Base-by-base conservation (phyloP, 1,284 basidiomycete genomes). In the Austroboletus novae-zelandiae region DNA sequence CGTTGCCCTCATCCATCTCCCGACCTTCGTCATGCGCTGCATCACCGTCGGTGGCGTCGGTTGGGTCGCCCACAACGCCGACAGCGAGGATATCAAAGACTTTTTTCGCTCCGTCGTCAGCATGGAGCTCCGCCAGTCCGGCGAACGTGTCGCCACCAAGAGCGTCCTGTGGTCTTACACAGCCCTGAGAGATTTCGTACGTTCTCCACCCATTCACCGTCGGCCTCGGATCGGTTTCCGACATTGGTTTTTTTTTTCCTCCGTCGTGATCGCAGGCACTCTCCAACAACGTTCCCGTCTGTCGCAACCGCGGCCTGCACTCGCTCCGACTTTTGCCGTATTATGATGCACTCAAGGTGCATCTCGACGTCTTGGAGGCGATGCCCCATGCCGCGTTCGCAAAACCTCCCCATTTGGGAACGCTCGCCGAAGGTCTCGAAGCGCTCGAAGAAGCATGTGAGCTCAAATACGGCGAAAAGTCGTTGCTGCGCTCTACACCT, bases 81-180 rank as follows among this genome's bases (percentile, higher is more conserved):
- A 83, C 53, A 75, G 66, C 46, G 84, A 86, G 50, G 83, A 83
- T 49, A 74, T 86, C 62, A 86, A 84, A 57, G 83, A 86, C 57
- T 86, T 84, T 63, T 81, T 86, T 64, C 74, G 85, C 18, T 73
- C 79, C 2, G 76, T 75, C 43, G 78, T 87, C 53, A 75, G 77
- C 50, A 86, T 87, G 84, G 85, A 87, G 61, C 74, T 87, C 65
- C 74, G 84, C 23, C 81, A 87, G 63, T 83, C 83, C 0, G 84
- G 84, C 13, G 84, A 87, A 56, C 75, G 84, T 25, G 83, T 86
- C 18, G 85, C 85, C 14, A 86, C 85, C 10, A 87, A 86, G 73
- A 85, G 83, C 59, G 81, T 86, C 10, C 67, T 87, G 47, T 87
- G 84, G 84, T 84, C 82, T 2, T 87, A 87, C 66, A 87, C 84